Conservation (phyloP, 257 asterid genomes). For the Salvia splendens region DNA sequence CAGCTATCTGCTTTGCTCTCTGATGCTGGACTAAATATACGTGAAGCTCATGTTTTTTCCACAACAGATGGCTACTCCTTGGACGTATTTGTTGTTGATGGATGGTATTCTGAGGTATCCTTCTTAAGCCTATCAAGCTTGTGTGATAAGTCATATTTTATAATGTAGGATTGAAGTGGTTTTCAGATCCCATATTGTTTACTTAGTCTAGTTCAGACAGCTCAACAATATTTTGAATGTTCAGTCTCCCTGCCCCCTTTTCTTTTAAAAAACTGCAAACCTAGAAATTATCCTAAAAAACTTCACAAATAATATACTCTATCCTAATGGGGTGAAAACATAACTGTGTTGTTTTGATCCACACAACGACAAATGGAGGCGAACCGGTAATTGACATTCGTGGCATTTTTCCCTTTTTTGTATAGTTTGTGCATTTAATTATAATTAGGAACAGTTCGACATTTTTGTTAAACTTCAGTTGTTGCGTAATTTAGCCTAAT, state of each 20-base stretch:
- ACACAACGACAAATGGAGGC: no score
- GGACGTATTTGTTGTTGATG: slow-evolving; percentile 94
- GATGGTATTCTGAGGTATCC: slow-evolving; percentile 88
- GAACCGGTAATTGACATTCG: no score
- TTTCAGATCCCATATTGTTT: slow-evolving; percentile 6
- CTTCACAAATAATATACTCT: neutral
- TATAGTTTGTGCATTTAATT: no score
- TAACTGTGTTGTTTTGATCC: no score
- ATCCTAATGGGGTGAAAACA: no score
- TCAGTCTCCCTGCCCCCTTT: neutral
- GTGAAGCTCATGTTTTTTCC: slow-evolving; percentile 98
- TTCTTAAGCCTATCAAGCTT: slow-evolving; percentile 25
- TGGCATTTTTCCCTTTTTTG: no score
- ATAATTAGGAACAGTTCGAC: no score
- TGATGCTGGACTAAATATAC: slow-evolving; percentile 90
- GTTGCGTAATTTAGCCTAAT: neutral
- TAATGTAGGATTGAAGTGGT: neutral
- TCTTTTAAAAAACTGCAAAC: neutral
- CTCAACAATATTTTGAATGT: neutral
- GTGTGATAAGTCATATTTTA: slow-evolving; percentile 10
- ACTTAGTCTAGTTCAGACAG: neutral
- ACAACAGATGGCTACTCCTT: slow-evolving; percentile 88
- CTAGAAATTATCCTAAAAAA: neutral
- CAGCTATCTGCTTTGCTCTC: slow-evolving; percentile 96
- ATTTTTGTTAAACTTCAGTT: no score